Base-by-base conservation (phyloP, 805 yeast species). In the Ogataea paradorogensis region DNA sequence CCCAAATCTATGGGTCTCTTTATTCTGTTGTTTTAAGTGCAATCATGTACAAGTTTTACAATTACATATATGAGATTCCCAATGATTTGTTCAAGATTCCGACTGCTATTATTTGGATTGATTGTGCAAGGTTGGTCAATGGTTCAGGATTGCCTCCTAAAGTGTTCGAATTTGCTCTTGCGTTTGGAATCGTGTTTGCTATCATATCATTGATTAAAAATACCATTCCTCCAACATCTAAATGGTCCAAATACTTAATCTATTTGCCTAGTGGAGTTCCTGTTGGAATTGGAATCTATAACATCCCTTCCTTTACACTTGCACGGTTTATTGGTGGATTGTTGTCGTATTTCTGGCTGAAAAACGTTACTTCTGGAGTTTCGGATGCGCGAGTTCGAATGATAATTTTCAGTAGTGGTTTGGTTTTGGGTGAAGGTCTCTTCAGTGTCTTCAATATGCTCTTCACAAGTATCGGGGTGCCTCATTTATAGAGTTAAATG, bases 91-190 rank as follows among this genome's bases (percentile, higher is more conserved):
- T 87, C 60, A 71, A 97, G 42, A 78, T 93, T 25, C 99, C 99
- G 4, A 93, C 99, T 0, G 96, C 98, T 0, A 78, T 88, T 3
- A 88, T 91, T 15, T 91, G 99, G 99, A 82, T 91, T 30, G 98
- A 91, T 60, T 90, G 98, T 59, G 88, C 97, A 1, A 69, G 99
- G 41, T 69, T 91, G 27, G 96, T 91, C 23, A 85, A 91, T 1
- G 99, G 98, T 1, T 74, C 82, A 40, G 96, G 95, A 0, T 67
- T 93, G 16, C 99, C 99, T 0, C 84, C 88, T 0, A 74, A 74
- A 42, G 96, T 89, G 0, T 64, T 71, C 42, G 75, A 70, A 37
- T 75, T 78, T 50, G 73, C 87, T 0, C 55, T 83, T 4, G 43
- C 68, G 0, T 79, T 88, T 53, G 95, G 91, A 0, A 45, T 74